Evolutionary conservation across 2,329 filamentous ascomycete species (phyloP).

Genomic region (Colletotrichum phormii): DNA sequence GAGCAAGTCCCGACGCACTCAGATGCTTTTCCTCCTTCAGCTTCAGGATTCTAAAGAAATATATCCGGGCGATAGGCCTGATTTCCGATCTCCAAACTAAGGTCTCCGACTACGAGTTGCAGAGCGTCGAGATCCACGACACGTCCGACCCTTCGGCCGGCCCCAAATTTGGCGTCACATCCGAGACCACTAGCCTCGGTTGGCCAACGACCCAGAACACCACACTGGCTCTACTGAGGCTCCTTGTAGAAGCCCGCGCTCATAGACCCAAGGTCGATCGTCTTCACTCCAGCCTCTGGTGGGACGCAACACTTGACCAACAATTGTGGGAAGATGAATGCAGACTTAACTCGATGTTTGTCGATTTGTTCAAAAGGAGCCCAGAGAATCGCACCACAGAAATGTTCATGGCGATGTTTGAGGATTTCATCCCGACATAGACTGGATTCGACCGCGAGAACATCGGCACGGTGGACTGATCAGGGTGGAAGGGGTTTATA

Average conservation of each 20-base stretch:
- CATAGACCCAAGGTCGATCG: neutral
- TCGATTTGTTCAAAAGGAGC: too few species aligned
- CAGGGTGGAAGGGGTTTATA: too few species aligned
- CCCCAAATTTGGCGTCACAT: too few species aligned
- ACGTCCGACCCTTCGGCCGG: too few species aligned
- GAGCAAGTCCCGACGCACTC: neutral
- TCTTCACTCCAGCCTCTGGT: neutral
- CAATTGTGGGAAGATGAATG: neutral
- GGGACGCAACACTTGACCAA: neutral
- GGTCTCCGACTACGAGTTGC: neutral
- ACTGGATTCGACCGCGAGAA: too few species aligned
- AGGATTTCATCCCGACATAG: too few species aligned
- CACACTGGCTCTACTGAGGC: neutral
- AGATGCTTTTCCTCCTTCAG: neutral
- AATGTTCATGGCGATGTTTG: too few species aligned
- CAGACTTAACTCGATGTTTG: neutral
- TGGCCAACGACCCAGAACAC: neutral
- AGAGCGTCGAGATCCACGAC: too few species aligned
- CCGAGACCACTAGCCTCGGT: too few species aligned
- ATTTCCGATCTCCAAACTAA: neutral
- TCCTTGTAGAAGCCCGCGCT: neutral
- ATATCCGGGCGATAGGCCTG: neutral
- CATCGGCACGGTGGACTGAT: too few species aligned
- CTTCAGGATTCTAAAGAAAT: neutral
- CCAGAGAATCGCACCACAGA: too few species aligned